A percentile compares a stretch with the other conserved stretches of the same genome.
Evolutionary conservation across 2,329 filamentous ascomycete genomes (phyloP).

Genomic region (Moelleriella libera): DNA sequence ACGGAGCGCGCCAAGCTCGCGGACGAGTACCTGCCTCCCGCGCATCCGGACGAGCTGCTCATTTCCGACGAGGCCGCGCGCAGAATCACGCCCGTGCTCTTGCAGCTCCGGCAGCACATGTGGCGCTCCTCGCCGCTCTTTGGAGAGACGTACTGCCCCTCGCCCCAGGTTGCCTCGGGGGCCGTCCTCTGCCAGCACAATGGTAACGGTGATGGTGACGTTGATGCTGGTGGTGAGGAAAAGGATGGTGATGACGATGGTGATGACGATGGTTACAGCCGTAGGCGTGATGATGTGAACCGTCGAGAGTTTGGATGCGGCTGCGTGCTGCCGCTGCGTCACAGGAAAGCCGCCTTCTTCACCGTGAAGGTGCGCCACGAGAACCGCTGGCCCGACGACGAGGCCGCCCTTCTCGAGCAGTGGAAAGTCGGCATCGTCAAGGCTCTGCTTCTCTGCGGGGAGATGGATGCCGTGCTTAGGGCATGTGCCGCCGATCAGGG

Average conservation of each 20-base stretch:
- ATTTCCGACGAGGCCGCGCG: not conserved
- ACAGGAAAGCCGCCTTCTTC: not conserved
- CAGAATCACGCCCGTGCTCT: not conserved
- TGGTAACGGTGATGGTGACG: too few relatives aligned
- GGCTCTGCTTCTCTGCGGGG: conserved; percentile 8
- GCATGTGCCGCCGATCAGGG: conserved; percentile 2
- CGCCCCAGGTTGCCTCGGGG: not conserved
- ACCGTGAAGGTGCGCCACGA: not conserved
- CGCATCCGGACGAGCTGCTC: not conserved
- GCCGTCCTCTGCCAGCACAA: not conserved
- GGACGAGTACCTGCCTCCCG: not conserved
- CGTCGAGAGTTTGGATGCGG: not conserved
- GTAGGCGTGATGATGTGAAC: too few relatives aligned
- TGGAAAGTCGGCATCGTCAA: conserved; percentile 9
- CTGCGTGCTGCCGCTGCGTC: not conserved
- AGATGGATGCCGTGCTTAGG: conserved; percentile 9
- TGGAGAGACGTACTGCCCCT: not conserved
- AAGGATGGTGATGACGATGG: too few relatives aligned
- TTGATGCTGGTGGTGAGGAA: too few relatives aligned
- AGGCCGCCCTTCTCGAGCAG: not conserved
- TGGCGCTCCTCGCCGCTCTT: not conserved
- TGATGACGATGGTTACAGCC: too few relatives aligned
- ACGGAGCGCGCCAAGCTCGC: conserved; percentile 2
- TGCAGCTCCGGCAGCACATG: not conserved
- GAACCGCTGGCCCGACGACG: not conserved